Percentiles rank a stretch among this genome's conserved stretches.
Conservation (phyloP, 805 yeast species). For the Ogataea populi-albae region DNA sequence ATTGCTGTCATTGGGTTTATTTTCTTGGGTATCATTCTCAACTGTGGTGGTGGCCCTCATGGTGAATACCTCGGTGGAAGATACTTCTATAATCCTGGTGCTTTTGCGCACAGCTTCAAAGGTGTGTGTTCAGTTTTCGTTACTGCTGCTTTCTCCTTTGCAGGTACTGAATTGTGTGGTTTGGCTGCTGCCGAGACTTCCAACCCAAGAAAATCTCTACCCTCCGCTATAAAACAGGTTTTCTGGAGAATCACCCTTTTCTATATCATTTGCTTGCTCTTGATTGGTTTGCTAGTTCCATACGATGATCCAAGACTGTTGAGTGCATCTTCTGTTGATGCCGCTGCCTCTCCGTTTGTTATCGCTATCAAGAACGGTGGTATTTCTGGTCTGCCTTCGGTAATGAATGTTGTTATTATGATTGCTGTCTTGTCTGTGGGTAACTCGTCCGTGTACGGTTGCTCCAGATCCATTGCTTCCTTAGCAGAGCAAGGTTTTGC, state of each 20-base stretch:
- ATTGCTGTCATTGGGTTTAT: constrained; percentile 57
- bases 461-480: constrained; percentile 66
- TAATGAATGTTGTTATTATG: constrained; percentile 72
- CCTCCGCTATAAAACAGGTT: constrained; percentile 63
- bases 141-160: constrained; percentile 61
- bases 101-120: constrained; percentile 52
- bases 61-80: constrained; percentile 57
- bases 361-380: constrained; percentile 64
- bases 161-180: constrained; percentile 66
- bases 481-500: constrained; percentile 70
- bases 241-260: constrained; percentile 61
- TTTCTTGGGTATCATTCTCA: constrained; percentile 51
- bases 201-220: constrained; percentile 59
- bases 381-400: constrained; percentile 62
- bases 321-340: constrained; percentile 46
- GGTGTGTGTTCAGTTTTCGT: constrained; percentile 64
- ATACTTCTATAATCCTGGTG: constrained; percentile 61
- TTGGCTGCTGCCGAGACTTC: constrained; percentile 65
- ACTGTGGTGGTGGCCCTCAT: constrained; percentile 62
- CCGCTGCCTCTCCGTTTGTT: constrained; percentile 73
- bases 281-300: constrained; percentile 63
- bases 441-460: constrained; percentile 71
- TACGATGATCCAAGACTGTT: constrained; percentile 45
- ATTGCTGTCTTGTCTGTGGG: constrained; percentile 74
- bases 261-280: constrained; percentile 50